A percentile compares a stretch with the other conserved stretches of the same genome.
Conservation (phyloP, 2,329 filamentous ascomycete genomes). For the Lithohypha guttulata region DNA sequence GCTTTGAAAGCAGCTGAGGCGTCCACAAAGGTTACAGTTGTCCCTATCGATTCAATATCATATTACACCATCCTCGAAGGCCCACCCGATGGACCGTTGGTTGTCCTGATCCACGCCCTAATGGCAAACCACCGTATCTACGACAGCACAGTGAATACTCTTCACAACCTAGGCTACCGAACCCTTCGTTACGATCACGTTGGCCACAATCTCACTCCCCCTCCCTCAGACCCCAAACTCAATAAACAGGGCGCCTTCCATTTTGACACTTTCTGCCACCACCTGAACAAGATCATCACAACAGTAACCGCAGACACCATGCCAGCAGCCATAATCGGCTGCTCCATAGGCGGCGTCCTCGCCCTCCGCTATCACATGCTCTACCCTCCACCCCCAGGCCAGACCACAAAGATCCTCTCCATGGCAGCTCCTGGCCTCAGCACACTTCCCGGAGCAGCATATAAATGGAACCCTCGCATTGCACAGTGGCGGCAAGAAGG, state of each 20-base stretch:
- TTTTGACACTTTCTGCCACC: constrained; percentile 7
- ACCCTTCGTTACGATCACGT: constrained; percentile 36
- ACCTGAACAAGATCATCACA: constrained; percentile 2
- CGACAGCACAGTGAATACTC: constrained; percentile 30
- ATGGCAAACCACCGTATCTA: constrained; percentile 29
- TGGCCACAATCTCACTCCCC: constrained; percentile 33
- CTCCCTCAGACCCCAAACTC: constrained; percentile 18
- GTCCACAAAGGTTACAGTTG: too few species aligned
- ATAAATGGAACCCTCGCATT: constrained; percentile 5
- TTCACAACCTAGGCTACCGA: constrained; percentile 30
- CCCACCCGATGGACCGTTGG: constrained; percentile 23
- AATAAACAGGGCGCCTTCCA: constrained; percentile 1
- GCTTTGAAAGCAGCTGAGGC: too few species aligned
- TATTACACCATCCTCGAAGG: constrained; percentile 14
- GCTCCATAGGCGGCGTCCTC: constrained; percentile 7
- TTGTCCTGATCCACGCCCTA: constrained; percentile 34
- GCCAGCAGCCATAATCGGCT: constrained; percentile 6
- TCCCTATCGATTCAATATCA: constrained; percentile 7
- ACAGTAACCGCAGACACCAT: background rate
- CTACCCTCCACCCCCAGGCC: background rate
- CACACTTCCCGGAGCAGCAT: background rate
- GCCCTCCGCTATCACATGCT: constrained; percentile 7
- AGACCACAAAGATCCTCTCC: constrained; percentile 1
- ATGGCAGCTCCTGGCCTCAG: constrained; percentile 4
- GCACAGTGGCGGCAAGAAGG: background rate